phyloP scores from a whole-genome alignment of 768 basidiomycete genomes.

The Suillus alpinus region DNA sequence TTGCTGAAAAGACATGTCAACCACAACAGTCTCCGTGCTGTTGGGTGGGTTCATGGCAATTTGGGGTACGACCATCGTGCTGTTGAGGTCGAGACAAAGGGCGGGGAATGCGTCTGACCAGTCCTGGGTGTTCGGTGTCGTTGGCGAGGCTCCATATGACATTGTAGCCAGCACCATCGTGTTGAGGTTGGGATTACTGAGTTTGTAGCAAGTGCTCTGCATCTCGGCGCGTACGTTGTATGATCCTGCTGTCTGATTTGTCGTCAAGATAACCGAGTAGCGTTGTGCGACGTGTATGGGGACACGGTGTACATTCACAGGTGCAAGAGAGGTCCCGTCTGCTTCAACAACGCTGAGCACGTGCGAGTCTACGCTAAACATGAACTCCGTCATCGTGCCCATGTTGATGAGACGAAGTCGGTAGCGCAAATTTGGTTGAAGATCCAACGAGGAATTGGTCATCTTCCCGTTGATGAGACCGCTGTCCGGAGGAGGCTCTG shows the following conservation, averaged over 20 bases:
- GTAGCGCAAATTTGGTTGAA: slow-evolving; percentile 36
- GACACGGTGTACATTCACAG: slow-evolving; percentile 37
- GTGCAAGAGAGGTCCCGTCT: slow-evolving; percentile 43
- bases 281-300: slow-evolving; percentile 46
- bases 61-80: slow-evolving; percentile 27
- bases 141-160: slow-evolving; percentile 23
- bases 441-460: slow-evolving; percentile 23
- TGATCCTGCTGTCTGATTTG: slow-evolving; percentile 36
- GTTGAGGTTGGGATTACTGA: slow-evolving; percentile 26
- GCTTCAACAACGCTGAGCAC: slow-evolving; percentile 46
- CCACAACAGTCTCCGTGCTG: slow-evolving; percentile 16
- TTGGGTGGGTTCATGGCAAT: slow-evolving; percentile 27
- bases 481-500: slow-evolving; percentile 38
- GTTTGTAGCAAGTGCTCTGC: slow-evolving; percentile 31
- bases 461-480: slow-evolving; percentile 34
- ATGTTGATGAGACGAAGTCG: slow-evolving; percentile 49
- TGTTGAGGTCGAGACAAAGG: slow-evolving; percentile 25
- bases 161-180: slow-evolving; percentile 28
- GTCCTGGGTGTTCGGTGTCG: slow-evolving; percentile 23
- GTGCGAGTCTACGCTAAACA: slow-evolving; percentile 46
- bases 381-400: slow-evolving; percentile 44
- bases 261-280: slow-evolving; percentile 44
- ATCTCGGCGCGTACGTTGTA: slow-evolving; percentile 38
- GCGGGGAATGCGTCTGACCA: slow-evolving; percentile 26
- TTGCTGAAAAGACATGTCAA: slow-evolving; percentile 25